phyloP scores from a whole-genome alignment of 768 basidiomycete genomes.

The Lactarius psammicola region DNA sequence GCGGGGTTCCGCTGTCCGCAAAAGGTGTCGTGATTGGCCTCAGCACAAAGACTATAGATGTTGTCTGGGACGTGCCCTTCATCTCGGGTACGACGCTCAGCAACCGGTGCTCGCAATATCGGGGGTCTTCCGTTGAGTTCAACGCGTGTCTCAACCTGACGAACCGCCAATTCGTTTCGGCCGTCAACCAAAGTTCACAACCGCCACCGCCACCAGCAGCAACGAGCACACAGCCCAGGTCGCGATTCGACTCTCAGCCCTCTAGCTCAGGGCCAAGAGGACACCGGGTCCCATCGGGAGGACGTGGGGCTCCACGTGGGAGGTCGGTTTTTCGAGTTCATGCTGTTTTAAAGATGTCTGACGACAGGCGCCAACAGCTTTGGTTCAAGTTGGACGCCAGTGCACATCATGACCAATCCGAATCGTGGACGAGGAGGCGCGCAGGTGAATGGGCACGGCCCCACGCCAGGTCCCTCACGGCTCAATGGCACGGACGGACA shows the following conservation, averaged over 20 bases:
- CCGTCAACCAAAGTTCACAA: slow-evolving; percentile 60
- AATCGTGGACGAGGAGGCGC: slow-evolving; percentile 48
- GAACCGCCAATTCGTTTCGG: slow-evolving; percentile 78
- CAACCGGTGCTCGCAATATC: slow-evolving; percentile 90
- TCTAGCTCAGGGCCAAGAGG: slow-evolving; percentile 54
- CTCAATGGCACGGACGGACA: slow-evolving; percentile 25
- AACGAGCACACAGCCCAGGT: slow-evolving; percentile 56
- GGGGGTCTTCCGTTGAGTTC: slow-evolving; percentile 86
- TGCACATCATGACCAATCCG: slow-evolving; percentile 79
- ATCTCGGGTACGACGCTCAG: slow-evolving; percentile 88
- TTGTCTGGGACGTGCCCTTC: slow-evolving; percentile 95
- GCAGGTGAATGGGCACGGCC: slow-evolving; percentile 28
- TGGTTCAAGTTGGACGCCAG: slow-evolving; percentile 39
- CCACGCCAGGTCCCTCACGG: slow-evolving; percentile 29
- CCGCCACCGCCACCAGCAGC: slow-evolving; percentile 36
- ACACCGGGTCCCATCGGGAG: slow-evolving; percentile 57
- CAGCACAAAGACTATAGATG: slow-evolving; percentile 84
- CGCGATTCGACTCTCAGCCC: slow-evolving; percentile 65
- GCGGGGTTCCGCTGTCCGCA: slow-evolving; percentile 83
- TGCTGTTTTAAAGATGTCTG: background rate
- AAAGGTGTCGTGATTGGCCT: slow-evolving; percentile 95
- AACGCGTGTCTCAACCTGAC: slow-evolving; percentile 88
- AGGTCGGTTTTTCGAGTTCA: slow-evolving; percentile 34
- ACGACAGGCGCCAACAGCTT: slow-evolving; percentile 11
- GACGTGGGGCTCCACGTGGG: slow-evolving; percentile 51